Base-by-base conservation (phyloP, 2,329 filamentous ascomycete species). In the Venturia pyrina region DNA sequence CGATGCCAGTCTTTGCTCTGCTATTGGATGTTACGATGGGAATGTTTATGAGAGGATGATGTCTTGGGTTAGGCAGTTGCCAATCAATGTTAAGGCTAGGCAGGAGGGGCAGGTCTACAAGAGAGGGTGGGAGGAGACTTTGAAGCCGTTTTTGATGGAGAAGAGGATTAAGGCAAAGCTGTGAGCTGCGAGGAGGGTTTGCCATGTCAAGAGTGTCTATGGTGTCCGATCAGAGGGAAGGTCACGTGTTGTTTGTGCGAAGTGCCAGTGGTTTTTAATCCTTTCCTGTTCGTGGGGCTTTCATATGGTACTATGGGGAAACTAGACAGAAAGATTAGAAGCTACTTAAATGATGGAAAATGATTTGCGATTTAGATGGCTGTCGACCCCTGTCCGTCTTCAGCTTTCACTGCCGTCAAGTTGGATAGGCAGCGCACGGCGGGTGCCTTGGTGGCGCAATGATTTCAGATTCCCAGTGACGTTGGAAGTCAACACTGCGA, bases 61-160 rank as follows among this genome's bases (percentile, higher is more conserved):
- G 70, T 56, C 65, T 10, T 74, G 71, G 71, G 70, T 72, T 11
- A 64, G 70, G 34, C 70, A 73, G 66, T 65, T 73, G 28, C 70
- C 72, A 6, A 73, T 73, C 37, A 73, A 72, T 46, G 57, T 70
- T 62, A 64, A 67, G 62, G 67, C 63, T 10, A 64, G 64, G 60
- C 66, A 28, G 19, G 65, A 67, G 28, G 65, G 66, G 2, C 67
- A 68, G 24, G 62, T 66, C 10, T 70, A 67, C 62, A 62, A 65
- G 62, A 65, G 66, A n/a, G 68, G 66, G 11, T 71, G 71, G 68
- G 67, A 66, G 32, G 63, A 65, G 32, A 70, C 24, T 66, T 53
- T 71, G 24, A 67, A 65, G 6, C 66, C 69, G 5, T 68, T 68
- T 24, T 57, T 57, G 50, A 56, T 24, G 24, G 50, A 56, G 28